Evolutionary conservation across 2,329 filamentous ascomycete genomes (phyloP), one percentile per base, ranked within the genome.

Genomic region (Apiospora pterosperma): DNA sequence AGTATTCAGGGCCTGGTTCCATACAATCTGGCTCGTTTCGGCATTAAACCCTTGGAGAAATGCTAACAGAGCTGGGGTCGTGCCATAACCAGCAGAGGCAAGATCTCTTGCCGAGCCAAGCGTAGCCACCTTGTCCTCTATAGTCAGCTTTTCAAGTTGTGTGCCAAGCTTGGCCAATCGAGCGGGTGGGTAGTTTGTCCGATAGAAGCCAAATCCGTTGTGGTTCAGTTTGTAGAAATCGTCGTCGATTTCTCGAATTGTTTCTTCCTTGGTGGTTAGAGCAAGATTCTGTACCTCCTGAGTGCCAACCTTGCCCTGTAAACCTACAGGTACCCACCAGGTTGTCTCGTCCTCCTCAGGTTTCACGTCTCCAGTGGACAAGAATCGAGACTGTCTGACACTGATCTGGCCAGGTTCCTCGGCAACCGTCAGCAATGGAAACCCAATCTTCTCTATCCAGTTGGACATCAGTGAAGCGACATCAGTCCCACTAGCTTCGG

Each of bases 391-490:
- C 78, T 99, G 96, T 75, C 90, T 90, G 66, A 98, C 81, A 52
- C 87, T 88, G 72, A 98, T 91, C 76, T 95, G 90, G 19, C 91
- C 91, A 64, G 90, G 87, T 76, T 95, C 89, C 78, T 98, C 96
- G 25, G 90, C 85, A 19, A 98, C 87, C 2, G 92, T 96, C 23
- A 99, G 80, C 16, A 98, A 89, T 0, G 96, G 96, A 78, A 97
- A 97, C 1, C 96, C 96, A 69, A 98, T 96, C 80, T 95, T 96
- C 71, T 90, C 89, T 74, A 98, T 97, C 96, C 96, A 99, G 21
- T 91, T 89, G 69, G 92, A 85, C 94, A 99, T 99, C 74, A 98
- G 90, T 60, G 84, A 83, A 69, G 90, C 89, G 39, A 99, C 91
- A 74, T 98, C 92, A 76, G 92, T 88, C 38, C 92, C 93, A 10